Evolutionary conservation across 208 protist genomes (phyloP).

Genomic region (Leishmania arabica): DNA sequence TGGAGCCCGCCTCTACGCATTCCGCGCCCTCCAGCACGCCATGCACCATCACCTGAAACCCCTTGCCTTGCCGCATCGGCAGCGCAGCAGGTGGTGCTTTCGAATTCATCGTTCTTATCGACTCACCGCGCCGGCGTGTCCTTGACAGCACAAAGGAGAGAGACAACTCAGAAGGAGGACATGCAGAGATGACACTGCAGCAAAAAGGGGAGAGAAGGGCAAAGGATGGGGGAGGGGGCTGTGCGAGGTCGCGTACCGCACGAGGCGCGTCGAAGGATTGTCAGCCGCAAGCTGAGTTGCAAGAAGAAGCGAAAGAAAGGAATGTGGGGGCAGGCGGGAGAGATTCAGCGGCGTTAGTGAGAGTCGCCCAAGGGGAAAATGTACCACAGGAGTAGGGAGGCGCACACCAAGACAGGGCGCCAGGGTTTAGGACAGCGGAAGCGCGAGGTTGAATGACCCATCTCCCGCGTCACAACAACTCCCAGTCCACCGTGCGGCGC

Average conservation of each 20-base stretch:
- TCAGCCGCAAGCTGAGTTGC: background rate
- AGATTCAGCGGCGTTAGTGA: background rate
- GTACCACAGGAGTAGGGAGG: background rate
- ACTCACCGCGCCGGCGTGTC: background rate
- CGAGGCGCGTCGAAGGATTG: background rate
- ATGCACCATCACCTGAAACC: conserved; percentile 79
- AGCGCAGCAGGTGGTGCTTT: background rate
- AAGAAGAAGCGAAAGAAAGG: background rate
- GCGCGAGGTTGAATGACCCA: background rate
- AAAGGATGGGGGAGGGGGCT: background rate
- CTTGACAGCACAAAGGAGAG: background rate
- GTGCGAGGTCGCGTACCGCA: background rate
- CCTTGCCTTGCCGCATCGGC: conserved; percentile 24
- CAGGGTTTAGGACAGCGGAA: background rate
- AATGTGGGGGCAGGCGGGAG: too few relatives aligned
- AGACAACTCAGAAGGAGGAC: background rate
- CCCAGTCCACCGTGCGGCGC: background rate
- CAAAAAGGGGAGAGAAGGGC: too few relatives aligned
- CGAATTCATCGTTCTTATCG: background rate
- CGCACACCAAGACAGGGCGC: background rate
- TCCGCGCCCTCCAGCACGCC: conserved; percentile 82
- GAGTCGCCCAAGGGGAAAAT: background rate
- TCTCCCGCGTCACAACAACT: background rate
- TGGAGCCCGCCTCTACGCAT: conserved; percentile 56
- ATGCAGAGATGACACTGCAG: background rate